Conservation (phyloP, 2,329 filamentous ascomycete species). For the Cytospora mali region DNA sequence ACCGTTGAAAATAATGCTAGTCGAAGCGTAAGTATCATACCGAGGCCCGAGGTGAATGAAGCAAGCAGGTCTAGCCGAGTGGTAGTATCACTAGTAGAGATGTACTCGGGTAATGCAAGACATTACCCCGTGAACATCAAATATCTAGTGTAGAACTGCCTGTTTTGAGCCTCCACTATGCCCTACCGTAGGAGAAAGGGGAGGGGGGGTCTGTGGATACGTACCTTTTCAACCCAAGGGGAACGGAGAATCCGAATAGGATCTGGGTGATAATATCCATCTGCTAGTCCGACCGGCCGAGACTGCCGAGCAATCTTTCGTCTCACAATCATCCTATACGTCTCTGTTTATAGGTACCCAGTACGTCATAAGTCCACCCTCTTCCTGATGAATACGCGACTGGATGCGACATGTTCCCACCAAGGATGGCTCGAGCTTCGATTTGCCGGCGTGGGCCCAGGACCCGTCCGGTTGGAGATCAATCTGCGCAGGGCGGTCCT, state of each 20-base stretch:
- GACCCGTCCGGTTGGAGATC: neutral
- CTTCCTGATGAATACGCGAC: neutral
- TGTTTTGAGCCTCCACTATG: slow-evolving; percentile 3
- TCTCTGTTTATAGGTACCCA: neutral
- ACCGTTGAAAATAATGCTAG: too few species aligned
- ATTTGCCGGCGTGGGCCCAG: neutral
- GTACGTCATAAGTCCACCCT: slow-evolving; percentile 2
- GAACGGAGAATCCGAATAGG: neutral
- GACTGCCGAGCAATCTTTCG: neutral
- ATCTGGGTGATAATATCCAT: neutral
- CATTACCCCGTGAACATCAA: neutral
- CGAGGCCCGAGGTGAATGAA: too few species aligned
- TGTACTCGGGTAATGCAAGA: neutral
- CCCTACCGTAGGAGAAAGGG: slow-evolving; percentile 17
- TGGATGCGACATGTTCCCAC: neutral
- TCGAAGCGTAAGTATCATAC: neutral
- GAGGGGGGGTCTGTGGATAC: too few species aligned
- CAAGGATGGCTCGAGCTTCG: neutral
- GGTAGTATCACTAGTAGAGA: neutral
- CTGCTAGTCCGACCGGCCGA: too few species aligned
- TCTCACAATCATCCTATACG: neutral
- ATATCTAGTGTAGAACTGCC: neutral
- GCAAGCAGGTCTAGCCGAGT: slow-evolving; percentile 15
- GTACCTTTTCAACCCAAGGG: neutral
- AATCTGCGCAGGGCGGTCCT: slow-evolving; percentile 1